Base-by-base conservation (phyloP, 2,329 filamentous ascomycete species). In the Chaetothyriales sp. region DNA sequence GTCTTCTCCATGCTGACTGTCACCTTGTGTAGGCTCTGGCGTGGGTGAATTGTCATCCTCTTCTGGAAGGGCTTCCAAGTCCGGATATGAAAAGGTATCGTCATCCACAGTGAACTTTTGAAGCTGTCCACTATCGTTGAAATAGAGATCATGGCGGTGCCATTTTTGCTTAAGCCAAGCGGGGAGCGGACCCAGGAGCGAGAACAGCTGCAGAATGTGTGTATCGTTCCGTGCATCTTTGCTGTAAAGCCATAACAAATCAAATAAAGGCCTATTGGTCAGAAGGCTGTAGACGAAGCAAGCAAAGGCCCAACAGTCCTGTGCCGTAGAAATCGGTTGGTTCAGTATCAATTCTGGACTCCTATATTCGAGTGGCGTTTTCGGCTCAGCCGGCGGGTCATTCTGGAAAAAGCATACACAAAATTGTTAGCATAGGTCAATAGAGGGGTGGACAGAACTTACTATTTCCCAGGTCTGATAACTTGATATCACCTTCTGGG, bases 141-240 rank as follows among this genome's bases (percentile, higher is more conserved):
- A 49, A 22, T 49, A 49, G 2, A 49, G 36, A 6, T 42, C 12
- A 18, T 49, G 46, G 9, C 48, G 48, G 18, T 36, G 39, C 48
- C 48, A 49, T 32, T 32, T 7, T 32, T 49, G 48, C 47, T 49
- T 49, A 44, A 49, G 26, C 47, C 39, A 15, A 49, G 47, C 47
- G 28, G 47, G 47, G 47, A 49, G 47, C 47, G 47, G 47, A 18
- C 47, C 47, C n/a, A 49, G 47, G 44, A 49, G 47, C 39, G 47
- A 49, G 47, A 49, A 49, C n/a, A 49, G 47, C 28, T 49, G 47
- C 19, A 49, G 28, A 44, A 49, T 26, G 39, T 49, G 47, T 44
- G 28, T 3, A 22, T 49, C 47, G 39, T 49, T 28, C 25, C 25
- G 25, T 5, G 25, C 4, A 9, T 28, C 25, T 28, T 28, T 28